phyloP scores from a whole-genome alignment of 2,329 filamentous ascomycete species.

The Fusarium sp. region DNA sequence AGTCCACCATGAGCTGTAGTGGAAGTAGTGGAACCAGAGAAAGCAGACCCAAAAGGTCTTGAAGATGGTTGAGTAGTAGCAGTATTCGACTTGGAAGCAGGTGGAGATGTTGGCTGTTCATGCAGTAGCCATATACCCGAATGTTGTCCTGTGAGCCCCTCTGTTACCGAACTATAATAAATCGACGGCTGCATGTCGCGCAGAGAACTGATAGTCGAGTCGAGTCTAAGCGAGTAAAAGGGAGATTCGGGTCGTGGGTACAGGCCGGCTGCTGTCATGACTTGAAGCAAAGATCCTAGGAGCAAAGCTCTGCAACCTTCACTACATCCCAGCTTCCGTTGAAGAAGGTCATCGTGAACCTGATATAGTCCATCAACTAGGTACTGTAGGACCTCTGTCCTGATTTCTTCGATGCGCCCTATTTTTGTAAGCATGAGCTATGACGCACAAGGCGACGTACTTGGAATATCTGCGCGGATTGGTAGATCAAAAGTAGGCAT shows the following conservation, averaged over 20 bases:
- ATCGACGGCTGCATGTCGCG: neutral
- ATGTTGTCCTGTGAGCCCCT: neutral
- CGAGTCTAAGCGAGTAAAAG: neutral
- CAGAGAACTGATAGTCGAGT: neutral
- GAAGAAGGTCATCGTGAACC: neutral
- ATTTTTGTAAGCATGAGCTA: neutral
- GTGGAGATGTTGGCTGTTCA: neutral
- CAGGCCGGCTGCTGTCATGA: neutral
- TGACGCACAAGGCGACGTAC: neutral
- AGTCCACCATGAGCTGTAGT: neutral
- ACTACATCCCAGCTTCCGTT: neutral
- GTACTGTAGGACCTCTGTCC: fast-evolving
- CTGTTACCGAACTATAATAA: neutral
- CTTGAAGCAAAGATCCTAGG: neutral
- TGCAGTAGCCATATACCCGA: neutral
- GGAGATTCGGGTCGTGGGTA: neutral
- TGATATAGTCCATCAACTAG: neutral
- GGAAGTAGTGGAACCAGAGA: neutral
- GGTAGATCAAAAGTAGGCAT: neutral
- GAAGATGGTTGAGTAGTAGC: neutral
- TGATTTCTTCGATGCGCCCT: neutral
- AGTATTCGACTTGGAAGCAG: neutral
- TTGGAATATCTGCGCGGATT: neutral
- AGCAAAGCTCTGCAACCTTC: neutral
- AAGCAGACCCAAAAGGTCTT: neutral